Conservation (phyloP, 495 filamentous ascomycete genomes). For the Aspergillus cavernicola region DNA sequence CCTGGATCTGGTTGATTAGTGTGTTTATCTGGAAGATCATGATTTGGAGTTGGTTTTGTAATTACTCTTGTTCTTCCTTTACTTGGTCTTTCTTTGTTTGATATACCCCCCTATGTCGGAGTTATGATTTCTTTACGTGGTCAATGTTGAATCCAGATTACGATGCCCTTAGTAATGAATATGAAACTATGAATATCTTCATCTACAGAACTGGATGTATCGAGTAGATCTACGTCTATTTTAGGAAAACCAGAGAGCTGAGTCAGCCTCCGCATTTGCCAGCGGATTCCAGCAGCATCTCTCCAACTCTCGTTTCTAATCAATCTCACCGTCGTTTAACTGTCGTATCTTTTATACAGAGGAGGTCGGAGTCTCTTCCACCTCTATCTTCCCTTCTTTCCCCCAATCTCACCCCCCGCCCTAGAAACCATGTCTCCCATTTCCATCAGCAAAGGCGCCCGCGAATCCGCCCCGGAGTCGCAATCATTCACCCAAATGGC, state of each 20-base stretch:
- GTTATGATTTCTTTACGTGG: not conserved
- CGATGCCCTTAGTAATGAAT: too few species aligned
- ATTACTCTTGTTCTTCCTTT: slow-evolving; percentile 1
- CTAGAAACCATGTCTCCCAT: slow-evolving; percentile 29
- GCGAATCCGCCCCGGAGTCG: not conserved
- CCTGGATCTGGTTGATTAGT: not conserved
- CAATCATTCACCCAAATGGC: slow-evolving; percentile 54
- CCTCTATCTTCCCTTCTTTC: slow-evolving; percentile 1
- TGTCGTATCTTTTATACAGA: not conserved
- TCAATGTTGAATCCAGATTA: not conserved
- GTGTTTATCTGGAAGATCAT: not conserved
- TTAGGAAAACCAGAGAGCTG: slow-evolving; percentile 10
- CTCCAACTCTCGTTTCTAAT: too few species aligned
- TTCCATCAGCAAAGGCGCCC: slow-evolving; percentile 23
- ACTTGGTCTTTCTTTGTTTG: slow-evolving; percentile 7
- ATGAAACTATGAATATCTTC: too few species aligned
- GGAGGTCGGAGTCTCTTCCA: not conserved
- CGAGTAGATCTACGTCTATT: too few species aligned
- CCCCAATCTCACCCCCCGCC: not conserved
- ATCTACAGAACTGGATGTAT: too few species aligned
- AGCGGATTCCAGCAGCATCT: slow-evolving; percentile 32
- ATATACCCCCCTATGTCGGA: slow-evolving; percentile 29
- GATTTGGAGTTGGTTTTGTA: not conserved
- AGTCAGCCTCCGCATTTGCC: slow-evolving; percentile 37
- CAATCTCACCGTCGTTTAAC: not conserved